Percentiles rank a stretch among this genome's conserved stretches.
Conservation (phyloP, 164 flowering plant species). For the Kalanchoe fedtschenkoi region DNA sequence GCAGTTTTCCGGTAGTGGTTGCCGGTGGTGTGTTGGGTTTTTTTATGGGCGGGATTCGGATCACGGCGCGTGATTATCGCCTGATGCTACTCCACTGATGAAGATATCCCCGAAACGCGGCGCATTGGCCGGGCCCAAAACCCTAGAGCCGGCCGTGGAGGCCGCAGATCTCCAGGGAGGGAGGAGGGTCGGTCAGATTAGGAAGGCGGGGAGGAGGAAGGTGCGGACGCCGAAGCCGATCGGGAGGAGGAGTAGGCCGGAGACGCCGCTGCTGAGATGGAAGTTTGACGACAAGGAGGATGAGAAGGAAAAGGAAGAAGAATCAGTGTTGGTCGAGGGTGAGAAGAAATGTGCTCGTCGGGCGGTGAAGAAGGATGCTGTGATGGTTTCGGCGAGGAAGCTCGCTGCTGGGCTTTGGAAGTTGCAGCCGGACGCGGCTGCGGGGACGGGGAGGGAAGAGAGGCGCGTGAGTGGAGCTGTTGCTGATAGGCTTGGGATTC, state of each 20-base stretch:
- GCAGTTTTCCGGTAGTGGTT: background rate
- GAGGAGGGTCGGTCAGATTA: background rate
- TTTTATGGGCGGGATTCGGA: no score
- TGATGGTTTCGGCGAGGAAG: conserved; percentile 62
- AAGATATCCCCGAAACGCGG: background rate
- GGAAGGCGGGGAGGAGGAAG: conserved; percentile 1
- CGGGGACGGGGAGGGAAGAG: conserved; percentile 16
- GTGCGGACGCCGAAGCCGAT: conserved; percentile 2
- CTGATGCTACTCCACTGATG: background rate
- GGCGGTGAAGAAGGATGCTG: conserved; percentile 1
- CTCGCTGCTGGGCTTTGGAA: conserved; percentile 79
- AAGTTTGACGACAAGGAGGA: conserved; percentile 37
- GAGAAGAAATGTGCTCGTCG: conserved; percentile 5
- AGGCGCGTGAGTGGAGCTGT: conserved; percentile 6
- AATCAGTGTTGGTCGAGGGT: background rate
- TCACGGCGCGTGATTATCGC: no score
- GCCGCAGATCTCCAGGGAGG: background rate
- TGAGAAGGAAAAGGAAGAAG: conserved; percentile 4
- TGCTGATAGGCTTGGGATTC: conserved; percentile 27
- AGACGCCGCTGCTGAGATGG: conserved; percentile 75
- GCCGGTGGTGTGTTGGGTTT: background rate
- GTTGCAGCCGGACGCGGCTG: conserved; percentile 40
- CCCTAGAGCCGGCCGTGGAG: background rate
- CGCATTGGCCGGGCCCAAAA: background rate
- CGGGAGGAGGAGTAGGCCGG: conserved; percentile 55